Percentiles rank a stretch among this genome's conserved stretches.
Evolutionary conservation across 1,139 yeast genomes (phyloP).

Genomic region (Zygosaccharomyces pseudobailii): DNA sequence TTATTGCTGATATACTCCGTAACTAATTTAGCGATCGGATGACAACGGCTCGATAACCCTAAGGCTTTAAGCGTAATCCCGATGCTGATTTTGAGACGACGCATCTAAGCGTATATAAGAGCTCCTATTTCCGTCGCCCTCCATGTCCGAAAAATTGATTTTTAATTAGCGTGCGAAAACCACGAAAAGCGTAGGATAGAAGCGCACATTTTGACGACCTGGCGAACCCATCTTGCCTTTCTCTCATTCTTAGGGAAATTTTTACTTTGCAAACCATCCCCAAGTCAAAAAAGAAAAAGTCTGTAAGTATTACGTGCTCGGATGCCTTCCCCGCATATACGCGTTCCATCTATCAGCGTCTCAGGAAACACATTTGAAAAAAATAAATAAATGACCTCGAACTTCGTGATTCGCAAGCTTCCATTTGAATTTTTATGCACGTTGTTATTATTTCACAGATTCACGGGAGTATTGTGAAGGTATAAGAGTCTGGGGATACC

Average conservation of each 20-base stretch:
- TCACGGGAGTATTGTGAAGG: neutral
- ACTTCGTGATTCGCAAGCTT: neutral
- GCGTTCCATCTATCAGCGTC: neutral
- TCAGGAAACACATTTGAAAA: neutral
- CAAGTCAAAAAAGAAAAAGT: neutral
- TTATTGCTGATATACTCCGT: neutral
- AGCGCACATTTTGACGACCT: neutral
- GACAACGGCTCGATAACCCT: neutral
- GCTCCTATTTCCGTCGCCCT: neutral
- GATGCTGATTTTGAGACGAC: neutral
- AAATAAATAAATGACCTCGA: neutral
- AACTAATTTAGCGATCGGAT: neutral
- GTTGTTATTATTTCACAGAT: neutral
- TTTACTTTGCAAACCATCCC: neutral
- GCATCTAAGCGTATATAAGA: neutral
- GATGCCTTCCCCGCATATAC: neutral
- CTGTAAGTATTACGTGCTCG: neutral
- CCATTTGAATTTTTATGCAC: neutral
- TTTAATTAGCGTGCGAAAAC: neutral
- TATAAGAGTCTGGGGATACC: neutral
- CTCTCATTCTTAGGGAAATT: neutral
- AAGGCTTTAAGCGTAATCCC: neutral
- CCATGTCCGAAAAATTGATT: neutral
- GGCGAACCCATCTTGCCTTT: neutral
- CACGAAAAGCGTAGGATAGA: neutral